Percentiles rank a stretch among this genome's conserved stretches.
These are phyloP conservation scores for Hypoxylon rickii DNA, from an alignment of 495 filamentous ascomycete genomes.

Conservation along the genomic window DNA sequence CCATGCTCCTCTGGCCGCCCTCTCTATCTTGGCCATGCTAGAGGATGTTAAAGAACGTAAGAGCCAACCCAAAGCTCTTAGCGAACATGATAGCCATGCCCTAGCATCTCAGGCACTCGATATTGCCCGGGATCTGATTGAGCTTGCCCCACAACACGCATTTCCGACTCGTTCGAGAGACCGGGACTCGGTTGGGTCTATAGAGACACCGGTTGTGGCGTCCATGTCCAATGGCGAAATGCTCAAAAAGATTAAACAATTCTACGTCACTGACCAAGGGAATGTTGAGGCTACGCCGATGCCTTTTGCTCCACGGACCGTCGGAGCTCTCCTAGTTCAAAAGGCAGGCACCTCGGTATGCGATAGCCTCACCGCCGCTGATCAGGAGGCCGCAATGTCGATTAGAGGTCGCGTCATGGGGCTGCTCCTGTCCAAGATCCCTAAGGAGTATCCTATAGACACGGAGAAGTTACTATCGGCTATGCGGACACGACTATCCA, in stretches of 20 bases:
- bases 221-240: conserved; percentile 54
- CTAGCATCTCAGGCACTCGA: conserved; percentile 51
- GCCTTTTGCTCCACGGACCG: conserved; percentile 61
- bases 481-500: conserved; percentile 52
- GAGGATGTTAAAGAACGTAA: conserved; percentile 47
- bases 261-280: conserved; percentile 65
- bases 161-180: conserved; percentile 54
- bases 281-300: conserved; percentile 55
- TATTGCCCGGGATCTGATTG: conserved; percentile 60
- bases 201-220: conserved; percentile 31
- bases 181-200: conserved; percentile 36
- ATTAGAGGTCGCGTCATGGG: conserved; percentile 57
- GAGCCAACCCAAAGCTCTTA: conserved; percentile 11
- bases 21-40: conserved; percentile 69
- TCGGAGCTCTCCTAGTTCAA: conserved; percentile 65
- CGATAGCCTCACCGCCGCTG: conserved; percentile 44
- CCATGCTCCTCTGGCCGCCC: conserved; percentile 76
- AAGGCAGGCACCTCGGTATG: conserved; percentile 61
- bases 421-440: conserved; percentile 62
- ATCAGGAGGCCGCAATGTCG: conserved; percentile 45
- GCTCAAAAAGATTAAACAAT: conserved; percentile 63
- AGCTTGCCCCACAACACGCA: conserved; percentile 70
- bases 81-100: conserved; percentile 1
- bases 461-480: conserved; percentile 59
- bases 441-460: conserved; percentile 56